Percentiles rank a stretch among this genome's conserved stretches.
These are phyloP conservation scores for Aspergillus intermedius DNA, from an alignment of 2,329 filamentous ascomycete genomes.

Conservation along the genomic window DNA sequence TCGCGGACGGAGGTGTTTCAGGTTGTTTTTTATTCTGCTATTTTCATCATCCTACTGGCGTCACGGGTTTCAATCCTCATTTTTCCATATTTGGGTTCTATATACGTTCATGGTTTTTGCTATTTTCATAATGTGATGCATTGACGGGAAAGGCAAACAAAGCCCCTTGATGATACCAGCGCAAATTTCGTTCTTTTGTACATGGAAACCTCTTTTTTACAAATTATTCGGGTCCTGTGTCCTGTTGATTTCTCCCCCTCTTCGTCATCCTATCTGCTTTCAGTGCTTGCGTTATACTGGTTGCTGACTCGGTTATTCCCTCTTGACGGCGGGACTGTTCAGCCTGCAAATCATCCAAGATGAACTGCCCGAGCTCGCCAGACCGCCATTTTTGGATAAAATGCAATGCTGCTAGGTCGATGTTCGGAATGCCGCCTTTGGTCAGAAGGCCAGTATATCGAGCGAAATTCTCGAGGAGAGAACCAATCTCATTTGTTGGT, in stretches of 20 bases:
- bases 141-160: slow-evolving; percentile 7
- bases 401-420: slow-evolving; percentile 69
- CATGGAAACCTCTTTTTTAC: slow-evolving; percentile 14
- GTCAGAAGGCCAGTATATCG: slow-evolving; percentile 67
- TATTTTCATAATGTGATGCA: slow-evolving; percentile 9
- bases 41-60: slow-evolving; percentile 6
- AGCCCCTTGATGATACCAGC: slow-evolving; percentile 13
- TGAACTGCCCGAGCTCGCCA: slow-evolving; percentile 68
- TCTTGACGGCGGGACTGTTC: slow-evolving; percentile 48
- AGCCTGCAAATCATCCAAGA: slow-evolving; percentile 68
- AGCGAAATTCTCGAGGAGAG: slow-evolving; percentile 66
- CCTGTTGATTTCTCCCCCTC: slow-evolving; percentile 16
- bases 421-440: slow-evolving; percentile 64
- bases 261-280: slow-evolving; percentile 32
- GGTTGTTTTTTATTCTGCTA: slow-evolving; percentile 9
- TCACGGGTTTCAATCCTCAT: slow-evolving; percentile 3
- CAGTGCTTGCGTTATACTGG: slow-evolving; percentile 40
- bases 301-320: slow-evolving; percentile 23
- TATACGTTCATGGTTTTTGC: slow-evolving; percentile 10
- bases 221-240: slow-evolving; percentile 10
- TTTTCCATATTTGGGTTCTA: slow-evolving; percentile 10
- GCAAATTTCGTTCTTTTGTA: slow-evolving; percentile 16
- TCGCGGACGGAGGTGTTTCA: slow-evolving; percentile 1
- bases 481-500: slow-evolving; percentile 79
- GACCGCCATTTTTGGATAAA: slow-evolving; percentile 75